phyloP scores from a whole-genome alignment of 495 filamentous ascomycete species.

The Amorphotheca resinae region DNA sequence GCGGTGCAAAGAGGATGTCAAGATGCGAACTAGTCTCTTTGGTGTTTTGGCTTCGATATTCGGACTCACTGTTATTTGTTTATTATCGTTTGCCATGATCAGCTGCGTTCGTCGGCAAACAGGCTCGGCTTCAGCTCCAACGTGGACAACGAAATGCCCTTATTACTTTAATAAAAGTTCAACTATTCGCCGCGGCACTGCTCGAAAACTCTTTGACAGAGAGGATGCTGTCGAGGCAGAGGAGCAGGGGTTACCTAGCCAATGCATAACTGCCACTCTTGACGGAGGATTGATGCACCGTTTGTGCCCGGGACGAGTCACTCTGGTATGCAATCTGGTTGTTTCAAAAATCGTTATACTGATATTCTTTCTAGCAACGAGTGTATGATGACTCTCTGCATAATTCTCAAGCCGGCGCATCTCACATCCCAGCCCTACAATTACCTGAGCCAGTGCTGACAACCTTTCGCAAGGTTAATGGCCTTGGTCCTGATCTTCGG shows the following conservation, averaged over 20 bases:
- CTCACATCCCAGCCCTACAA: conserved; percentile 8
- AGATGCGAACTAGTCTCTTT: background rate
- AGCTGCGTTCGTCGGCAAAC: background rate
- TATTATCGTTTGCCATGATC: background rate
- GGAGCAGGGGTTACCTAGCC: background rate
- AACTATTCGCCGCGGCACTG: no score
- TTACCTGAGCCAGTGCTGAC: conserved; percentile 7
- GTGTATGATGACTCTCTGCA: no score
- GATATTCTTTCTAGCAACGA: background rate
- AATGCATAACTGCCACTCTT: background rate
- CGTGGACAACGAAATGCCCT: no score
- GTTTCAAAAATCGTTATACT: no score
- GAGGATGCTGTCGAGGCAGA: background rate
- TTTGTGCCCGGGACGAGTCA: background rate
- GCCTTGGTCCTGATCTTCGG: conserved; percentile 1
- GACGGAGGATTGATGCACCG: background rate
- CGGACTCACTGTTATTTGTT: background rate
- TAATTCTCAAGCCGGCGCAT: background rate
- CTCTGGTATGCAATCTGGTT: background rate
- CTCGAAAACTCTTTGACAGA: background rate
- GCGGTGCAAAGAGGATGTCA: background rate
- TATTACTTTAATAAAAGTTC: no score
- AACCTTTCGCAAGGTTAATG: conserved; percentile 5
- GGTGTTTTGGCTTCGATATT: background rate
- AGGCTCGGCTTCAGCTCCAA: no score